phyloP scores from a whole-genome alignment of 352 stramenopile genomes.

The Phytophthora pisi region DNA sequence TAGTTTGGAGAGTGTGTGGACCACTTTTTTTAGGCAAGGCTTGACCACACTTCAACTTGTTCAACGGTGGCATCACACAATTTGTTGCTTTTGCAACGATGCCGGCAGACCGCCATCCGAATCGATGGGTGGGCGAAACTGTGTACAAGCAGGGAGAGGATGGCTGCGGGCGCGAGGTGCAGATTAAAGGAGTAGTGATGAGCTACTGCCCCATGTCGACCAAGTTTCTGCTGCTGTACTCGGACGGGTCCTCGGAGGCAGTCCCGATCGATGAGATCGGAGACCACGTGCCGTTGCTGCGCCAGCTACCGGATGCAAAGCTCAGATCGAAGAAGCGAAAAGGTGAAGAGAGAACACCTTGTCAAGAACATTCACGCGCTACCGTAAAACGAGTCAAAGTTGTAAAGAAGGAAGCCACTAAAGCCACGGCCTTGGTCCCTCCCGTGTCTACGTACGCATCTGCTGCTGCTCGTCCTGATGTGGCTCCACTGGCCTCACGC shows the following conservation, averaged over 20 bases:
- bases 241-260: constrained; percentile 19
- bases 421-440: not conserved
- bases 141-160: constrained; percentile 22
- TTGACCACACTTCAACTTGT: not conserved
- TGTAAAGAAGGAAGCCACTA: not conserved
- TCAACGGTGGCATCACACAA: not conserved
- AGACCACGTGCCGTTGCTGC: constrained; percentile 21
- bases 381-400: constrained; percentile 5
- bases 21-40: not conserved
- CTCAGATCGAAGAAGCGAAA: not conserved
- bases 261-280: constrained; percentile 21
- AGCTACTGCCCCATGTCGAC: constrained; percentile 11
- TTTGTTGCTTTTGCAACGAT: not conserved
- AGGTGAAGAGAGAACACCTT: not conserved
- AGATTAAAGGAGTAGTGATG: constrained; percentile 13
- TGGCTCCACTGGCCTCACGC: not conserved
- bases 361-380: not conserved
- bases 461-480: not conserved
- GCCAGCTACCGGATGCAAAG: not conserved
- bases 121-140: constrained; percentile 12
- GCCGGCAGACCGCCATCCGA: not conserved
- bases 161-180: not conserved
- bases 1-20: not conserved
- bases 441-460: not conserved
- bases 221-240: constrained; percentile 17